Percentiles rank a stretch among this genome's conserved stretches.
phyloP scores from a whole-genome alignment of 1,284 basidiomycete genomes.

The Apiotrichum montevideense region DNA sequence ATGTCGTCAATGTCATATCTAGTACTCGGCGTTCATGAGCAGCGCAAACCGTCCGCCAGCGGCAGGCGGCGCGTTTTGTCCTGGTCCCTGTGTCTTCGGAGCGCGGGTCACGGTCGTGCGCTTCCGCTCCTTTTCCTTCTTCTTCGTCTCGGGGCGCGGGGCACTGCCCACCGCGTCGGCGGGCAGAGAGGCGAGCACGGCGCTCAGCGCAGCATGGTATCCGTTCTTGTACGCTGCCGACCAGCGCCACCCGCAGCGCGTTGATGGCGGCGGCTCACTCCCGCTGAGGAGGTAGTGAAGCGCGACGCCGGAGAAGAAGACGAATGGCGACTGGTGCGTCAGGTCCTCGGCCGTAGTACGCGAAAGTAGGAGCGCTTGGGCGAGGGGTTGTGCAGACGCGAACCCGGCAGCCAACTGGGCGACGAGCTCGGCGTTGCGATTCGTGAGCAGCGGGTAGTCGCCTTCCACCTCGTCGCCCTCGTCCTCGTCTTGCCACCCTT shows the following conservation, averaged over 20 bases:
- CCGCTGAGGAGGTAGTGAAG: slow-evolving; percentile 26
- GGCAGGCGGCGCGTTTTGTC: too few species aligned
- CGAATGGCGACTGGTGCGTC: slow-evolving; percentile 32
- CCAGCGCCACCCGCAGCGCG: slow-evolving; percentile 14
- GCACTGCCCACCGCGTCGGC: background rate
- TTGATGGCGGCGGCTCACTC: slow-evolving; percentile 2
- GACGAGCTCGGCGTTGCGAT: slow-evolving; percentile 63
- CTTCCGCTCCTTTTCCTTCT: background rate
- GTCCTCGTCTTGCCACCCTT: background rate
- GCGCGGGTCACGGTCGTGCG: too few species aligned
- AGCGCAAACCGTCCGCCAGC: too few species aligned
- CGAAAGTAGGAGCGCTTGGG: slow-evolving; percentile 37
- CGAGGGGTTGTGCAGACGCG: slow-evolving; percentile 29
- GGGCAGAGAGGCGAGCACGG: slow-evolving; percentile 3
- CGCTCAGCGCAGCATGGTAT: background rate
- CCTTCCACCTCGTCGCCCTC: slow-evolving; percentile 15
- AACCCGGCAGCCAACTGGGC: slow-evolving; percentile 61
- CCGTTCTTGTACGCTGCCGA: background rate
- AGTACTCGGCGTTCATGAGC: too few species aligned
- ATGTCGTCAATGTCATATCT: too few species aligned
- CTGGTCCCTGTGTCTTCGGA: too few species aligned
- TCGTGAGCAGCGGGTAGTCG: slow-evolving; percentile 35
- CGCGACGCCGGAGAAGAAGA: slow-evolving; percentile 32
- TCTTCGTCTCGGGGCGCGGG: background rate
- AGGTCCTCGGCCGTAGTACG: background rate